These are phyloP conservation scores for Teunomyces tritomae DNA, from an alignment of 805 yeast genomes.

Conservation along the genomic window DNA sequence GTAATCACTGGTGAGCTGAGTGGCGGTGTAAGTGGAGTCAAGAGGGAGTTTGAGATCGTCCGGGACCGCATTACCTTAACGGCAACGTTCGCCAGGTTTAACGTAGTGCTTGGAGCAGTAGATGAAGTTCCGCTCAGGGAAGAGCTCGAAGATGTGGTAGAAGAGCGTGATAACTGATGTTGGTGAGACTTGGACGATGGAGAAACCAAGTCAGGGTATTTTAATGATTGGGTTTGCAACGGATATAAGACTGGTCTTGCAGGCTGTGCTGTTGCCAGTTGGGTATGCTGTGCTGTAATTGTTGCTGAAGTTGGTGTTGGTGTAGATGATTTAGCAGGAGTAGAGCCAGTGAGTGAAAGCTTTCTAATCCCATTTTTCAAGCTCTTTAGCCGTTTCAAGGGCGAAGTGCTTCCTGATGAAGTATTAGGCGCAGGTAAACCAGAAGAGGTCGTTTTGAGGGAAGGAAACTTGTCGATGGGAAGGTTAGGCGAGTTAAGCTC, in stretches of 20 bases:
- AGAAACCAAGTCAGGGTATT: constrained; percentile 1
- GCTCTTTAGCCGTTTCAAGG: constrained; percentile 36
- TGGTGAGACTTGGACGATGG: constrained; percentile 3
- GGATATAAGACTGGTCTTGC: constrained; percentile 13
- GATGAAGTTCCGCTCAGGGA: constrained; percentile 9
- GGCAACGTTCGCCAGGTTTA: constrained; percentile 1
- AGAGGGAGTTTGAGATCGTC: constrained; percentile 16
- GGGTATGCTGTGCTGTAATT: not conserved
- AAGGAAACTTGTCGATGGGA: constrained; percentile 13
- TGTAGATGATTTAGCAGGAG: constrained; percentile 5
- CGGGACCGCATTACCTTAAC: constrained; percentile 14
- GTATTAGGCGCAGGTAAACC: constrained; percentile 2
- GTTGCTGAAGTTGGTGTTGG: not conserved
- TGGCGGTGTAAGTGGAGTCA: constrained; percentile 34
- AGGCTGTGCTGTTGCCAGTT: constrained; percentile 2
- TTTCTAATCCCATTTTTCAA: constrained; percentile 39
- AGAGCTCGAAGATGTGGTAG: constrained; percentile 11
- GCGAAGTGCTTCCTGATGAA: constrained; percentile 19
- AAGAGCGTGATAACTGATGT: constrained; percentile 12
- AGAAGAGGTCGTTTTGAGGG: constrained; percentile 3
- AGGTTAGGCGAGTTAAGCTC: constrained; percentile 27
- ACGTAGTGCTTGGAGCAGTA: constrained; percentile 1
- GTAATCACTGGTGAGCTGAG: constrained; percentile 39
- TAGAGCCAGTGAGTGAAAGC: constrained; percentile 23
- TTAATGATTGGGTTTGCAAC: constrained; percentile 8